phyloP scores from a whole-genome alignment of 202 grass and related monocot species.

The Saccharum hybrid region DNA sequence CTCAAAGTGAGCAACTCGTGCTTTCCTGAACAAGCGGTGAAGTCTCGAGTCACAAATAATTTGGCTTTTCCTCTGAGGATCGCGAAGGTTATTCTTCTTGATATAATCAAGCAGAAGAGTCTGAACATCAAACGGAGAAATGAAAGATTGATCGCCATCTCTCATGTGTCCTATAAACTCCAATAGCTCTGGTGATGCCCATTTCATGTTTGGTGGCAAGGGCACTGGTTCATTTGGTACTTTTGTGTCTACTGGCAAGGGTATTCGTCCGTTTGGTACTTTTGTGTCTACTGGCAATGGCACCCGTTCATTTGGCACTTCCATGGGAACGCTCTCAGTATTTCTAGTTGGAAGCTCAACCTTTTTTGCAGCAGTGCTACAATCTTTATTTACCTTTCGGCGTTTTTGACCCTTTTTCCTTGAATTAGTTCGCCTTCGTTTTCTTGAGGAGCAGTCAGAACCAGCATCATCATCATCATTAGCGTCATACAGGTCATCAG shows the following conservation, averaged over 20 bases:
- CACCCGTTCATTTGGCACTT: slow-evolving; percentile 54
- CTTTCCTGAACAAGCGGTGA: slow-evolving; percentile 77
- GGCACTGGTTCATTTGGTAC: slow-evolving; percentile 49
- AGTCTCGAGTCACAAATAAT: slow-evolving; percentile 91
- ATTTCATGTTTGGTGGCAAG: slow-evolving; percentile 53
- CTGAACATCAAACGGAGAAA: slow-evolving; percentile 90
- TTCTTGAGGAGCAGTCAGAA: slow-evolving; percentile 75
- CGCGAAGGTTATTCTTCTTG: slow-evolving; percentile 90
- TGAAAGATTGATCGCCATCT: slow-evolving; percentile 65
- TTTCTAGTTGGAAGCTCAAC: slow-evolving; percentile 28
- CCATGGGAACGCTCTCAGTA: slow-evolving; percentile 37
- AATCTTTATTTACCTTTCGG: slow-evolving; percentile 36
- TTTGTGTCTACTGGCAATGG: slow-evolving; percentile 42
- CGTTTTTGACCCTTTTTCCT: slow-evolving; percentile 66
- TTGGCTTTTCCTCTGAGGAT: slow-evolving; percentile 91
- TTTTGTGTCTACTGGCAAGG: slow-evolving; percentile 46
- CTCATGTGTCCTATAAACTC: slow-evolving; percentile 94
- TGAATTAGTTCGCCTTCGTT: slow-evolving; percentile 53
- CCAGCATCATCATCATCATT: slow-evolving; percentile 77
- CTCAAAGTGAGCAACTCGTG: slow-evolving; percentile 92
- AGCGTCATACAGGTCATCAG: slow-evolving; percentile 82
- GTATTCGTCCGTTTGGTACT: slow-evolving; percentile 51
- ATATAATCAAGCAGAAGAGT: slow-evolving; percentile 93
- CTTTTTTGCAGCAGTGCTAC: slow-evolving; percentile 37
- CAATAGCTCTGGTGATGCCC: slow-evolving; percentile 86